Evolutionary conservation across 2,329 filamentous ascomycete genomes (phyloP).

Genomic region (Venturia nashicola): DNA sequence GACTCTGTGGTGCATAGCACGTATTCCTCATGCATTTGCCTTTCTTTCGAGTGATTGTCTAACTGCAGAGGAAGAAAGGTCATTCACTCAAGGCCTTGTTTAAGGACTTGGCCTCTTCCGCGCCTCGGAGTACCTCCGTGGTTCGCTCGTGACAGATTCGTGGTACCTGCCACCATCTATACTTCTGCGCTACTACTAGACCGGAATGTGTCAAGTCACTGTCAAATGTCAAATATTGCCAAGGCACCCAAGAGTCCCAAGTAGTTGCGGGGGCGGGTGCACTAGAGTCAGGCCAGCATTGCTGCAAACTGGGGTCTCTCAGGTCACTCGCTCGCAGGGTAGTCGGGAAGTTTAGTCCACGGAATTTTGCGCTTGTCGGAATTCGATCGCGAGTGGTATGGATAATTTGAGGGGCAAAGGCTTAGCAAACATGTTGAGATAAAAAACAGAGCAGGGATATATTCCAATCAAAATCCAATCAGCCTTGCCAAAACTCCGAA

Average conservation of each 20-base stretch:
- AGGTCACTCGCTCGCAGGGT: background rate
- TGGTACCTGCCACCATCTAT: too few relatives aligned
- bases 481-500: background rate
- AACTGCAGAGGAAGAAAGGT: too few relatives aligned
- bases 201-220: background rate
- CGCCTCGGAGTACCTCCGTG: background rate
- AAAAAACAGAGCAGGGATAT: background rate
- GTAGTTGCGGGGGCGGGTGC: background rate
- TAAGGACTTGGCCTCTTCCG: too few relatives aligned
- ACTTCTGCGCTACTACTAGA: background rate
- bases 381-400: too few relatives aligned
- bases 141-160: too few relatives aligned
- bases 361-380: background rate
- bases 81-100: too few relatives aligned
- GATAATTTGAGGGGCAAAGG: background rate
- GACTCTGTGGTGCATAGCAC: too few relatives aligned
- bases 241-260: background rate
- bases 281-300: background rate
- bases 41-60: too few relatives aligned
- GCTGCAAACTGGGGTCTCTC: background rate
- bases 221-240: background rate
- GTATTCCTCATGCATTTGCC: too few relatives aligned
- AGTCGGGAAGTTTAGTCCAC: background rate
- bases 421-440: background rate
- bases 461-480: conserved; percentile 1